Conservation (phyloP, 1,284 basidiomycete species). For the Vanrija sp. region DNA sequence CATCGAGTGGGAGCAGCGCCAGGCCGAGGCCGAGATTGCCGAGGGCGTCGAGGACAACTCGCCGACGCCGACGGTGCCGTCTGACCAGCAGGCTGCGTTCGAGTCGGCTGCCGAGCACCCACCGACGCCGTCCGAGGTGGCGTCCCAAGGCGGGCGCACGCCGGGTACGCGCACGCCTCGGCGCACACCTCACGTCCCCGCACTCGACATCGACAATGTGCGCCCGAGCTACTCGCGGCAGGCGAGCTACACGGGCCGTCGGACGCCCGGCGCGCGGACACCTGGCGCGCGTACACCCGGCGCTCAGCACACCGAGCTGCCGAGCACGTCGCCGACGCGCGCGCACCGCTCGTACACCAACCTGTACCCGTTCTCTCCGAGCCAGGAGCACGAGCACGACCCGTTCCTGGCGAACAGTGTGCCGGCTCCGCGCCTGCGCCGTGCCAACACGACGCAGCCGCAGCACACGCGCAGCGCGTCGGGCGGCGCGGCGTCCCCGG, state of each 20-base stretch:
- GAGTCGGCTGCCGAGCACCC: slow-evolving; percentile 1
- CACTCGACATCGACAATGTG: background rate
- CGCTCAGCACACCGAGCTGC: background rate
- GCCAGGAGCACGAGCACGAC: background rate
- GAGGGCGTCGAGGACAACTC: slow-evolving; percentile 8
- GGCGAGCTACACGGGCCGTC: too few relatives aligned
- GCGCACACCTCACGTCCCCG: background rate
- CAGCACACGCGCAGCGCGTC: background rate
- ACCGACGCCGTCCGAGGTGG: background rate
- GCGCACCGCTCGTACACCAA: background rate
- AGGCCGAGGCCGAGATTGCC: slow-evolving; percentile 7
- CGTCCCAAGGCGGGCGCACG: background rate
- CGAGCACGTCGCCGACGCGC: background rate
- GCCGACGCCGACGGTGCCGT: slow-evolving; percentile 4
- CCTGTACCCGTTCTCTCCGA: too few relatives aligned
- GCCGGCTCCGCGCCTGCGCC: slow-evolving; percentile 7
- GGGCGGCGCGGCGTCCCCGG: background rate
- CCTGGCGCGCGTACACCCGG: too few relatives aligned
- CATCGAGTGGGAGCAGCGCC: slow-evolving; percentile 39
- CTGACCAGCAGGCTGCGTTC: background rate
- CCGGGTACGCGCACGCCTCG: background rate
- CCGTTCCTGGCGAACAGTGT: background rate
- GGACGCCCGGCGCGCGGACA: too few relatives aligned
- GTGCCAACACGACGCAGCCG: slow-evolving; percentile 7
- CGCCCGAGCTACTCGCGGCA: background rate